Base-by-base conservation (phyloP, 768 basidiomycete species). In the Megacollybia marginata region DNA sequence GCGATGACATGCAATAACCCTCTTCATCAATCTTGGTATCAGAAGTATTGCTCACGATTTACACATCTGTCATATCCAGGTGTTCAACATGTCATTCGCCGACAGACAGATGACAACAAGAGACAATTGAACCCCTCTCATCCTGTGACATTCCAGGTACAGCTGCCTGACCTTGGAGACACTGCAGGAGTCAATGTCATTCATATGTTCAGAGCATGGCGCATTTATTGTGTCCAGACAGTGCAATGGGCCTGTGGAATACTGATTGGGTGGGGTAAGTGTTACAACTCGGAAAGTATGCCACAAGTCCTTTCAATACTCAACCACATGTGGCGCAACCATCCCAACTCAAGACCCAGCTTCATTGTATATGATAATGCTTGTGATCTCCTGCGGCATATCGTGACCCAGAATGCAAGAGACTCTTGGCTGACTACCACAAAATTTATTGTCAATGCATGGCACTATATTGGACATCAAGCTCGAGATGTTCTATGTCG, bases 31-130 rank as follows among this genome's bases (percentile, higher is more conserved):
- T 20, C 42, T 8, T 62, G 61, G 60, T 47, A 61, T 38, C 5
- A 20, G 5, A 16, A 47, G 9, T 62, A 53, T 31, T n/a, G 28
- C 7, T 23, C 47, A 12, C 52, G 59, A 3, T 64, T 64, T 49
- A 32, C 31, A 10, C 47, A 60, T 11, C 44, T 60, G 2, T 55
- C 58, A 1, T 62, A 55, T 53, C 58, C 58, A 12, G 61, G 62
- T 20, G 60, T 64, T 34, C 57, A 55, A 34, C 54, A 60, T 16
- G 62, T 62, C 33, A 59, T 63, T 12, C 46, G 61, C 15, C 48
- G 58, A 5, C 60, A 61, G 38, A 48, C 52, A 31, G 40, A 51
- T 19, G 33, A 43, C 19, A 28, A 5, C 36, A 9, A 44, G 20
- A 18, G 42, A 46, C 10, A 52, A 48, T 38, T 9, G 20, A 32